phyloP scores from a whole-genome alignment of 768 basidiomycete species.

The Asterophora parasitica region DNA sequence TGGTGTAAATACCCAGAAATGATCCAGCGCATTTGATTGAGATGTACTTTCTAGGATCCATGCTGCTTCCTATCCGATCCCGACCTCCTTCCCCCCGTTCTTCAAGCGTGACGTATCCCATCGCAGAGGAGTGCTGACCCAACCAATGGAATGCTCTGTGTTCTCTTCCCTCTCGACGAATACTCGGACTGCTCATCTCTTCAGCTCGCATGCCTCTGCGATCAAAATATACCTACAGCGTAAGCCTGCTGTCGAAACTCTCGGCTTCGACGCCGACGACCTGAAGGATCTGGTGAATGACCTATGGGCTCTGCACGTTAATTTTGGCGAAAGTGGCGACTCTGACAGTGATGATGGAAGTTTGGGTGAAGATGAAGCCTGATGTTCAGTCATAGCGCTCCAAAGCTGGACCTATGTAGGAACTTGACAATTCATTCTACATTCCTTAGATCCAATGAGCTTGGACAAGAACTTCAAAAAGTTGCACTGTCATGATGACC shows the following conservation, averaged over 20 bases:
- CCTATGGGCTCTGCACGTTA: constrained; percentile 57
- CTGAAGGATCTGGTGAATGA: constrained; percentile 50
- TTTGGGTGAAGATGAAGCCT: constrained; percentile 14
- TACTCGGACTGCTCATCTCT: constrained; percentile 31
- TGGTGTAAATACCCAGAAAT: constrained; percentile 19
- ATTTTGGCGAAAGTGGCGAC: constrained; percentile 25
- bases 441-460: too few relatives aligned
- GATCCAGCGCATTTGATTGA: constrained; percentile 4
- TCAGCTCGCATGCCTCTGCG: constrained; percentile 49
- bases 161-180: constrained; percentile 47
- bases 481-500: too few relatives aligned
- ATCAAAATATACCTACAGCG: constrained; percentile 40
- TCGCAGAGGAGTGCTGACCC: constrained; percentile 10
- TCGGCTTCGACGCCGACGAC: constrained; percentile 51
- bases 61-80: constrained; percentile 50
- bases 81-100: constrained; percentile 54
- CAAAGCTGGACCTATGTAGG: too few relatives aligned
- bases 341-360: constrained; percentile 10
- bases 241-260: constrained; percentile 28
- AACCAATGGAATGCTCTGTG: constrained; percentile 18
- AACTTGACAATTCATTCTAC: too few relatives aligned
- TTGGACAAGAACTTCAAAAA: too few relatives aligned
- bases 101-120: constrained; percentile 24
- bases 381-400: background rate
- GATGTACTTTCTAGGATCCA: constrained; percentile 33